phyloP scores from a whole-genome alignment of 2,329 filamentous ascomycete species.

The Neopestalotiopsis sp. region DNA sequence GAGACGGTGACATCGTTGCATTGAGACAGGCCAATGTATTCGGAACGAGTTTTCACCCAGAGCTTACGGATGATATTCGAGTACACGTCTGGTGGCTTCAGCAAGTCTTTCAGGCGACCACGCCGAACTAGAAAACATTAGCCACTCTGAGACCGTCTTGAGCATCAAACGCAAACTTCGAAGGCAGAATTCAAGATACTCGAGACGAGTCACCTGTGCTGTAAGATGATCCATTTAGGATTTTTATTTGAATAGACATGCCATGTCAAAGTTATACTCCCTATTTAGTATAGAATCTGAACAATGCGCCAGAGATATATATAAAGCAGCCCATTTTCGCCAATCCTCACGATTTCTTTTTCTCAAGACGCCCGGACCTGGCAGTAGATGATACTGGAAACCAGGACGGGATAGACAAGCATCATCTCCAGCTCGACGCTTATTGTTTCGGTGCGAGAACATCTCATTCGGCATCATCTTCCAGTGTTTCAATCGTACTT shows the following conservation, averaged over 20 bases:
- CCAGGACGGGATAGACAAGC: background rate
- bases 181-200: too few relatives aligned
- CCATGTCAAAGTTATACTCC: too few relatives aligned
- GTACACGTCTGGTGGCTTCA: constrained; percentile 95
- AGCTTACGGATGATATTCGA: constrained; percentile 84
- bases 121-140: background rate
- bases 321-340: too few relatives aligned
- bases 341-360: too few relatives aligned
- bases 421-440: background rate
- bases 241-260: too few relatives aligned
- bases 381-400: background rate
- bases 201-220: too few relatives aligned
- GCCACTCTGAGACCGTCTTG: too few relatives aligned
- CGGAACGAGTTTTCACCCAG: constrained; percentile 94
- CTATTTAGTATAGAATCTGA: too few relatives aligned
- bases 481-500: constrained; percentile 18
- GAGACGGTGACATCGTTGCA: constrained; percentile 80
- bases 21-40: constrained; percentile 91
- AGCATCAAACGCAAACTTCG: too few relatives aligned
- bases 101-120: constrained; percentile 55
- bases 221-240: too few relatives aligned
- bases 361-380: background rate
- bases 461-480: constrained; percentile 9
- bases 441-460: background rate
- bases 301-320: too few relatives aligned